Percentiles rank a stretch among this genome's conserved stretches.
Conservation (phyloP, 495 filamentous ascomycete species). For the Xylona heveae region DNA sequence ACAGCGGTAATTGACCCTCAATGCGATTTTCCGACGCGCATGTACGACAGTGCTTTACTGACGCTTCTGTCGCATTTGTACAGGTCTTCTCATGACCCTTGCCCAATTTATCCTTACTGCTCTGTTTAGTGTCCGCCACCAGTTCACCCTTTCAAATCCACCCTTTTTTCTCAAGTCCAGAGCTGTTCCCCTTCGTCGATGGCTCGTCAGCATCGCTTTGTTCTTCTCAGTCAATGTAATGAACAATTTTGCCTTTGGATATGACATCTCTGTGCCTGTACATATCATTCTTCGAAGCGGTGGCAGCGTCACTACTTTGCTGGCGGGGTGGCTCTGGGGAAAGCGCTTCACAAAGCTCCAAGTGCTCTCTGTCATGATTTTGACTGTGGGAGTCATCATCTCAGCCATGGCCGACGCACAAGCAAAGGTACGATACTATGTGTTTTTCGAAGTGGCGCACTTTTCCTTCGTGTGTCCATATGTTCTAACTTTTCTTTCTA, state of each 20-base stretch:
- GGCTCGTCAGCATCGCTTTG: constrained; percentile 71
- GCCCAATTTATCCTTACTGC: constrained; percentile 81
- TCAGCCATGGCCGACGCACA: constrained; percentile 77
- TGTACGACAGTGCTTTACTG: constrained; percentile 12
- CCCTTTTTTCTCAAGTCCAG: constrained; percentile 53
- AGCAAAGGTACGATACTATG: constrained; percentile 48
- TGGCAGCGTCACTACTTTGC: constrained; percentile 83
- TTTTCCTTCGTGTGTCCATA: no score
- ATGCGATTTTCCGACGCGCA: constrained; percentile 11
- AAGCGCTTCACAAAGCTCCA: constrained; percentile 68
- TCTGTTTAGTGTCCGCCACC: constrained; percentile 37
- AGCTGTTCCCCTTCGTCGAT: constrained; percentile 64
- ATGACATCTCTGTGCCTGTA: constrained; percentile 86
- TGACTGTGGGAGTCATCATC: constrained; percentile 69
- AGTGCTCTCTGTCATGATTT: constrained; percentile 50
- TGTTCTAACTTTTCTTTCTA: not conserved
- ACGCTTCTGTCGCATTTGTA: not conserved
- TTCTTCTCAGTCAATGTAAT: constrained; percentile 84
- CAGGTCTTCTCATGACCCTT: constrained; percentile 79
- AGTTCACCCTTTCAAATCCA: constrained; percentile 24
- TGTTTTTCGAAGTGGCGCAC: no score
- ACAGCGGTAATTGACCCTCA: constrained; percentile 23
- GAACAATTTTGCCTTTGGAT: constrained; percentile 96
- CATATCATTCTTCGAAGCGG: constrained; percentile 94
- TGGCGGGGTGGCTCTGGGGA: constrained; percentile 63